phyloP scores from a whole-genome alignment of 1,284 basidiomycete species.

The Irpex rosettiformis region DNA sequence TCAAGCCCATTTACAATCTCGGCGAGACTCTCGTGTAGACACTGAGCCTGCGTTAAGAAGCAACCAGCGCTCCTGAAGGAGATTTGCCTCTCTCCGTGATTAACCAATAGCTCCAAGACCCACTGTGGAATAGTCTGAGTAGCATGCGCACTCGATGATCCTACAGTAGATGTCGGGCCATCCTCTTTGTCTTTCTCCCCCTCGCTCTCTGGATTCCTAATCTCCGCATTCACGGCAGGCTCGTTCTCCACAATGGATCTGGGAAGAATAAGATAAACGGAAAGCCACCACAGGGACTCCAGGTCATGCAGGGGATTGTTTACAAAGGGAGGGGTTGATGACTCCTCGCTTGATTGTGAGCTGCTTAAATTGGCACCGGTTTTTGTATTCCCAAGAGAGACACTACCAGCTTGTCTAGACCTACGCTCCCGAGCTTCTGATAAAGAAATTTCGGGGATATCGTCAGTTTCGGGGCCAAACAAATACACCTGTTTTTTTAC shows the following conservation, averaged over 20 bases:
- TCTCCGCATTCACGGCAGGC: too few relatives aligned
- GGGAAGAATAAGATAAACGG: background rate
- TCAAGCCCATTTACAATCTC: background rate
- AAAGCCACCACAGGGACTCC: constrained; percentile 4
- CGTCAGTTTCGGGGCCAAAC: too few relatives aligned
- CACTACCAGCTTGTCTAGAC: background rate
- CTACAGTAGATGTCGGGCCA: too few relatives aligned
- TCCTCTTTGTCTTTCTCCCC: too few relatives aligned
- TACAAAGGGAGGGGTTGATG: background rate
- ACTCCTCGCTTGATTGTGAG: too few relatives aligned
- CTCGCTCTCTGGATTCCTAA: too few relatives aligned
- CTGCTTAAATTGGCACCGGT: too few relatives aligned
- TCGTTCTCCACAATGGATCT: too few relatives aligned
- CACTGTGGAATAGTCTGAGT: background rate
- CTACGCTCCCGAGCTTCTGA: background rate
- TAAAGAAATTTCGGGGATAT: too few relatives aligned
- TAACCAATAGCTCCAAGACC: background rate
- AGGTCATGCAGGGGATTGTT: constrained; percentile 1
- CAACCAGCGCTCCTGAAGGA: background rate
- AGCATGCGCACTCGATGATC: too few relatives aligned
- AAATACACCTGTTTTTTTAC: background rate
- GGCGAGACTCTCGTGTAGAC: background rate
- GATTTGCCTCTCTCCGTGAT: background rate
- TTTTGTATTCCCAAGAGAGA: too few relatives aligned
- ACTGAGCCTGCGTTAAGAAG: background rate